phyloP scores from a whole-genome alignment of 2,329 filamentous ascomycete species.

The Colletotrichum orbiculare region DNA sequence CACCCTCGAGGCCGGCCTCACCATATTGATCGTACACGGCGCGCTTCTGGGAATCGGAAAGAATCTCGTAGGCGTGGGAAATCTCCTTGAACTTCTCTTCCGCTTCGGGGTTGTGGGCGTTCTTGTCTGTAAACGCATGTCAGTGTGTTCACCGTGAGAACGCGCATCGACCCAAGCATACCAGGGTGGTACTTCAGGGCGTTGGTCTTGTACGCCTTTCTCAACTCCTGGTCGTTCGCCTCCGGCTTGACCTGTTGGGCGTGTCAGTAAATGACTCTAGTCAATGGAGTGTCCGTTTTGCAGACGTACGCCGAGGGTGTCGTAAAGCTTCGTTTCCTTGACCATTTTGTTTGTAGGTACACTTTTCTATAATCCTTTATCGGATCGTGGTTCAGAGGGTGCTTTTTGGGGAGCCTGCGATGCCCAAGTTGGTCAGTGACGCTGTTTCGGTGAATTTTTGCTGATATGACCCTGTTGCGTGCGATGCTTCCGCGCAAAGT shows the following conservation, averaged over 20 bases:
- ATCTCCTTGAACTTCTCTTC: slow-evolving; percentile 99
- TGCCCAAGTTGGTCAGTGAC: slow-evolving; percentile 18
- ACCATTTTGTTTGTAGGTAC: slow-evolving; percentile 65
- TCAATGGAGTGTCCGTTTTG: not conserved
- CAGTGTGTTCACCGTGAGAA: not conserved
- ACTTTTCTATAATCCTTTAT: slow-evolving; percentile 26
- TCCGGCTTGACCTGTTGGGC: slow-evolving; percentile 75
- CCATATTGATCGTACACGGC: slow-evolving; percentile 96
- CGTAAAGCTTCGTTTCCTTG: slow-evolving; percentile 84
- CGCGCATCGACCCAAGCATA: slow-evolving; percentile 54
- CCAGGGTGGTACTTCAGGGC: slow-evolving; percentile 88
- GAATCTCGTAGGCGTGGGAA: slow-evolving; percentile 93
- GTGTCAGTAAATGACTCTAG: not conserved
- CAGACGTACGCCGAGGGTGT: slow-evolving; percentile 76
- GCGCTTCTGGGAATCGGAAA: slow-evolving; percentile 93
- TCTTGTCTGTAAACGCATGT: slow-evolving; percentile 79
- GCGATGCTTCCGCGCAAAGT: not conserved
- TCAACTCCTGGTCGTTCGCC: slow-evolving; percentile 87
- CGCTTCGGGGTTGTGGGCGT: slow-evolving; percentile 89
- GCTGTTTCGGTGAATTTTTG: no score
- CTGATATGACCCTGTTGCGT: no score
- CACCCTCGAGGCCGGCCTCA: slow-evolving; percentile 94
- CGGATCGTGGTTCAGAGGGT: slow-evolving; percentile 16
- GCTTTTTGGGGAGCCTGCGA: slow-evolving; percentile 20
- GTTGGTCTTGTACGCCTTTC: slow-evolving; percentile 88